phyloP scores from a whole-genome alignment of 768 basidiomycete species.

The Phanerodontia chrysosporium region DNA sequence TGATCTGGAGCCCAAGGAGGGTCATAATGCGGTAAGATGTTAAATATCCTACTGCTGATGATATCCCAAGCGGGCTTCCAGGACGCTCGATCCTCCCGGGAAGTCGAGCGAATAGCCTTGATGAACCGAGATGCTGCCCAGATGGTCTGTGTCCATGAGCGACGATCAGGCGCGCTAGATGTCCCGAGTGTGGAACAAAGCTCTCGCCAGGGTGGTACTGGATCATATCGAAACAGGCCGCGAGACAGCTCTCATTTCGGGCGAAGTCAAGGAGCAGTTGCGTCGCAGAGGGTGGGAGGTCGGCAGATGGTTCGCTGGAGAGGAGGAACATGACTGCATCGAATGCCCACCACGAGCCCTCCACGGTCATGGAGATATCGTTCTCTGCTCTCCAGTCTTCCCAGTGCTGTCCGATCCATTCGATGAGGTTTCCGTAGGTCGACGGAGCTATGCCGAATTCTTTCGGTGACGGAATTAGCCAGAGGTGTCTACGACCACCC shows the following conservation, averaged over 20 bases:
- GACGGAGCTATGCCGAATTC: background rate
- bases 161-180: background rate
- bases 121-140: background rate
- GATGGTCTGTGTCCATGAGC: background rate
- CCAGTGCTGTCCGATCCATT: background rate
- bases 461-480: background rate
- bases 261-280: background rate
- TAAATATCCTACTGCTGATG: background rate
- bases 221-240: background rate
- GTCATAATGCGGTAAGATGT: background rate
- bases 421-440: background rate
- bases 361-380: background rate
- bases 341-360: background rate
- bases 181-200: too few relatives aligned
- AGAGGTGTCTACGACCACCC: background rate
- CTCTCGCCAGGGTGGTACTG: background rate
- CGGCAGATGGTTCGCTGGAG: background rate
- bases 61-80: background rate
- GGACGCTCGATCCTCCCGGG: background rate
- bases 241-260: background rate
- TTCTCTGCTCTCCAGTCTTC: background rate
- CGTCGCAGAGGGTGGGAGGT: background rate
- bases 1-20: background rate
- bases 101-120: background rate
- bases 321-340: background rate